These are phyloP conservation scores for Paraurostyla sp. DNA, from an alignment of 73 alveolate genomes.

Conservation along the genomic window DNA sequence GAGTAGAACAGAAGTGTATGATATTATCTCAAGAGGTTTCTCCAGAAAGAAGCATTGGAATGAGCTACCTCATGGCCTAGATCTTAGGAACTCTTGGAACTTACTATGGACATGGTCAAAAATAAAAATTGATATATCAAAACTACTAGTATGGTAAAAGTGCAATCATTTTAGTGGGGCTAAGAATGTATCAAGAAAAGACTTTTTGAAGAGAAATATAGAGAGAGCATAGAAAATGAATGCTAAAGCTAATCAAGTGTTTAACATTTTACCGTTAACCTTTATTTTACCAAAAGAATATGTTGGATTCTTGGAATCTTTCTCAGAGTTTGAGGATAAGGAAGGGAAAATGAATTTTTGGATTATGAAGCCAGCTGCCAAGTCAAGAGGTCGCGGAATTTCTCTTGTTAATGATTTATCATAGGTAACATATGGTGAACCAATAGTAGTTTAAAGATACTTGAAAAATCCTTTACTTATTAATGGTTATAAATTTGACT, in stretches of 20 bases:
- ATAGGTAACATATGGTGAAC: constrained; percentile 95
- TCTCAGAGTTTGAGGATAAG: constrained; percentile 77
- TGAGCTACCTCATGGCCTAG: constrained; percentile 98
- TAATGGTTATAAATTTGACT: constrained; percentile 98
- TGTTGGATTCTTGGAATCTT: constrained; percentile 64
- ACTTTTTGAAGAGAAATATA: constrained; percentile 91
- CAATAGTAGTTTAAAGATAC: constrained; percentile 95
- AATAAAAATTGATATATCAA: constrained; percentile 92
- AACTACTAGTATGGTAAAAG: constrained; percentile 93
- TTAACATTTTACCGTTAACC: constrained; percentile 94
- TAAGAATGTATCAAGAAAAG: constrained; percentile 94
- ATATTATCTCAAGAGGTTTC: constrained; percentile 95
- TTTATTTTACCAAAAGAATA: constrained; percentile 97
- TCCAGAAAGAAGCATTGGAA: constrained; percentile 92
- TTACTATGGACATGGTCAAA: constrained; percentile 98
- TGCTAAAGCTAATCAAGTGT: constrained; percentile 80
- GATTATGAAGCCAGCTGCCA: constrained; percentile 96
- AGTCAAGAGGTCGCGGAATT: constrained; percentile 98
- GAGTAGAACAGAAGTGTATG: constrained; percentile 97
- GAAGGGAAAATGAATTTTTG: constrained; percentile 87
- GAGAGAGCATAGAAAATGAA: constrained; percentile 89
- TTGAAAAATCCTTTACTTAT: constrained; percentile 95
- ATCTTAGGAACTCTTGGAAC: constrained; percentile 96
- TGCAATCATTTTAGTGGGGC: constrained; percentile 96
- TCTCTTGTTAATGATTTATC: constrained; percentile 93